phyloP scores from a whole-genome alignment of 306 rosid genomes.

The Spatholobus suberectus region DNA sequence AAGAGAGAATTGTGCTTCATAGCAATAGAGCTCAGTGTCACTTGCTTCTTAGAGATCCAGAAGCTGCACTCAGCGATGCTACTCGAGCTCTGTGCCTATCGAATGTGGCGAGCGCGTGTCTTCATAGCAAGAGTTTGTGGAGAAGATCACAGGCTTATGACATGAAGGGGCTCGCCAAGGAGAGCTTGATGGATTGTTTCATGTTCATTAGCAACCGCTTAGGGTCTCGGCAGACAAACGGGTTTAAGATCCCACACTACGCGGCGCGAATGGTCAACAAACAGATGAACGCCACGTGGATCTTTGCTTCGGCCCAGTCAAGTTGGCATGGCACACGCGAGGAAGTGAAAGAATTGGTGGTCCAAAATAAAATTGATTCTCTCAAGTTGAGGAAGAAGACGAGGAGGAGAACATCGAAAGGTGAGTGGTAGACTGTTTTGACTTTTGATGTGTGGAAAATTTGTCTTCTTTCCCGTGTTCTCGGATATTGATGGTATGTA shows the following conservation, averaged over 20 bases:
- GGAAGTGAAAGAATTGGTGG: constrained; percentile 2
- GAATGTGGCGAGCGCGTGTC: constrained; percentile 27
- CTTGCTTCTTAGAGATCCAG: constrained; percentile 56
- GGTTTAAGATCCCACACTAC: constrained; percentile 53
- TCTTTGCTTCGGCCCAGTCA: constrained; percentile 50
- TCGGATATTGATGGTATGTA: not conserved
- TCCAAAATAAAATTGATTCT: constrained; percentile 26
- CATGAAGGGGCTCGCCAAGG: constrained; percentile 59
- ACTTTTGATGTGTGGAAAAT: not conserved
- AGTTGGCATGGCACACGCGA: constrained; percentile 7
- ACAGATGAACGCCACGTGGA: constrained; percentile 64
- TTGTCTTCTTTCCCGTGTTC: not conserved
- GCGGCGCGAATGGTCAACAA: constrained; percentile 63
- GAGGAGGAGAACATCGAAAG: constrained; percentile 28
- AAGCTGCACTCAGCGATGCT: constrained; percentile 65
- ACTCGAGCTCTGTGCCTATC: constrained; percentile 70
- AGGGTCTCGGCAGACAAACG: constrained; percentile 32
- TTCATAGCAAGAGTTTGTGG: constrained; percentile 74
- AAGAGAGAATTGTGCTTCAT: constrained; percentile 68
- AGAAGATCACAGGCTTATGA: constrained; percentile 78
- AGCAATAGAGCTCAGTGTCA: constrained; percentile 79
- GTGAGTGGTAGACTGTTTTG: constrained; percentile 8
- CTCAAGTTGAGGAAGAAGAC: constrained; percentile 32
- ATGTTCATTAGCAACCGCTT: constrained; percentile 46
- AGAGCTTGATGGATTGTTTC: constrained; percentile 74